phyloP scores from a whole-genome alignment of 2,329 filamentous ascomycete genomes.

The Grosmannia penicillata region DNA sequence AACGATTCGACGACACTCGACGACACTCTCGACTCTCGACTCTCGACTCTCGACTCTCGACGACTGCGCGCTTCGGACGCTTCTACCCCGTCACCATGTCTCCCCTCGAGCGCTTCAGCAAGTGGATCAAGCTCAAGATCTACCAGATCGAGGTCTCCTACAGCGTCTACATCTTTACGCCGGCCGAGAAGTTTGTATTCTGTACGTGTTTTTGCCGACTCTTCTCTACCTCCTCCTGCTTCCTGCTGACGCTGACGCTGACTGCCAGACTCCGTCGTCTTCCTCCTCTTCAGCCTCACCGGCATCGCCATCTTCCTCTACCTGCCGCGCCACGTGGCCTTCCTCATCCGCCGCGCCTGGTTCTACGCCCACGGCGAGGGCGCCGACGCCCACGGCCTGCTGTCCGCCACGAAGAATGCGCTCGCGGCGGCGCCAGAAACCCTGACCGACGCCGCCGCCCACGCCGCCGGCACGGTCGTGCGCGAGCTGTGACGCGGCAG shows the following conservation, averaged over 20 bases:
- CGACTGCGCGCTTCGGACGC: no score
- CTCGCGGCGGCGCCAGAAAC: slow-evolving; percentile 26
- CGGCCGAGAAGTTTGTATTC: slow-evolving; percentile 91
- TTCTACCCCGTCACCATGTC: slow-evolving; percentile 23
- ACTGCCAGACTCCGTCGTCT: slow-evolving; percentile 69
- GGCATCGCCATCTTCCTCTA: slow-evolving; percentile 80
- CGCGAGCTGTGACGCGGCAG: slow-evolving; percentile 21
- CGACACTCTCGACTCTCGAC: not conserved
- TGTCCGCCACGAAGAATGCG: slow-evolving; percentile 28
- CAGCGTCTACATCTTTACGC: slow-evolving; percentile 92
- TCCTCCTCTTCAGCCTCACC: slow-evolving; percentile 77
- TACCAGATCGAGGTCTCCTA: slow-evolving; percentile 98
- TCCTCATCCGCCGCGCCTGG: slow-evolving; percentile 72
- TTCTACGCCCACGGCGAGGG: slow-evolving; percentile 89
- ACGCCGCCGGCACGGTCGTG: slow-evolving; percentile 13
- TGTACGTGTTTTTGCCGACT: slow-evolving; percentile 43
- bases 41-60: not conserved
- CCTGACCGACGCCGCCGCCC: slow-evolving; percentile 15
- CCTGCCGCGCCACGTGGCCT: slow-evolving; percentile 77
- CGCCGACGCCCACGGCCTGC: slow-evolving; percentile 2
- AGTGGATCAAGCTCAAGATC: slow-evolving; percentile 86
- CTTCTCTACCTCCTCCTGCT: not conserved
- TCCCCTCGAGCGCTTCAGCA: slow-evolving; percentile 41
- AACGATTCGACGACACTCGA: no score
- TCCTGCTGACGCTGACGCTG: no score